Conservation (phyloP, 768 basidiomycete genomes). For the Podaxis mareebaensis region DNA sequence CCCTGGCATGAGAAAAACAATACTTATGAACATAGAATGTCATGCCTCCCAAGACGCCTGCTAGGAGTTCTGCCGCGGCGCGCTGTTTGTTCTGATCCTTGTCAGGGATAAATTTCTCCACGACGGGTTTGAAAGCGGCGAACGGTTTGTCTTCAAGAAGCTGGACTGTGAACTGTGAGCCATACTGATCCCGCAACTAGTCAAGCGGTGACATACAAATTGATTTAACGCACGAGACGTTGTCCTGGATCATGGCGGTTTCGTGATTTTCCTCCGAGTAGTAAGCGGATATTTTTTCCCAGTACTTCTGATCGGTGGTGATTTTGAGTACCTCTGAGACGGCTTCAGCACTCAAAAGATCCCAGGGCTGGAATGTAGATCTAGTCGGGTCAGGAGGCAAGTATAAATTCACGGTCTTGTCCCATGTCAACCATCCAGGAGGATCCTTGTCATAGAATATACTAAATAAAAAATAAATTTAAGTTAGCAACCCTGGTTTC, state of each 20-base stretch:
- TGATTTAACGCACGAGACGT: slow-evolving; percentile 72
- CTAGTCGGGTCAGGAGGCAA: slow-evolving; percentile 44
- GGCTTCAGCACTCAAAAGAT: slow-evolving; percentile 49
- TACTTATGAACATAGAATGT: not conserved
- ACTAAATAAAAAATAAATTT: slow-evolving; percentile 29
- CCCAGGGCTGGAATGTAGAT: slow-evolving; percentile 63
- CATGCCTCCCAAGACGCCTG: slow-evolving; percentile 66
- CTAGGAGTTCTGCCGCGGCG: slow-evolving; percentile 82
- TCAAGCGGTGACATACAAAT: slow-evolving; percentile 51
- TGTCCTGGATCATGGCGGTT: slow-evolving; percentile 62
- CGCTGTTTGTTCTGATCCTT: slow-evolving; percentile 86
- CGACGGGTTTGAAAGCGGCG: slow-evolving; percentile 55
- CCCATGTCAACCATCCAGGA: slow-evolving; percentile 75
- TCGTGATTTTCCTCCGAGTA: slow-evolving; percentile 81
- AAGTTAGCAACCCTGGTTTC: slow-evolving; percentile 1
- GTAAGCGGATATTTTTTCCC: slow-evolving; percentile 66
- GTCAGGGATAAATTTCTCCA: slow-evolving; percentile 65
- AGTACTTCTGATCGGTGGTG: slow-evolving; percentile 53
- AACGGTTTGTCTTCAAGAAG: slow-evolving; percentile 76
- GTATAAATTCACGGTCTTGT: slow-evolving; percentile 44
- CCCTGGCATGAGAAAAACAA: slow-evolving; percentile 17
- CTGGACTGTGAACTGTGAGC: slow-evolving; percentile 53
- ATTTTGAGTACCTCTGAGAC: slow-evolving; percentile 50
- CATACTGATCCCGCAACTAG: not conserved
- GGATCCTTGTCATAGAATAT: slow-evolving; percentile 55